These are phyloP conservation scores for Alternaria solani DNA, from an alignment of 2,329 filamentous ascomycete species.

Conservation along the genomic window DNA sequence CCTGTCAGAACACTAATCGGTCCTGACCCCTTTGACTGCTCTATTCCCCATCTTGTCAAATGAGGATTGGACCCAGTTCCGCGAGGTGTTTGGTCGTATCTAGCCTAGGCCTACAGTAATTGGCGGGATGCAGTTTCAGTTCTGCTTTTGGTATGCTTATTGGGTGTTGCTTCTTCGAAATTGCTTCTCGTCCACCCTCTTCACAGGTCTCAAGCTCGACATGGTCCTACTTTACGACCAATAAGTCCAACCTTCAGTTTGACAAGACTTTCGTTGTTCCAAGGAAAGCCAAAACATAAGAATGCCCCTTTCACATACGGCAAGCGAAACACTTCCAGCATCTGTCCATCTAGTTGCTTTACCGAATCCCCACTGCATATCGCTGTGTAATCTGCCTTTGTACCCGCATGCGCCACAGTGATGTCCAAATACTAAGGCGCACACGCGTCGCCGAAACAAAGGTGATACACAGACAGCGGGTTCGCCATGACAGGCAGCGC, in stretches of 20 bases:
- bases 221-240: too few species aligned
- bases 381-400: background rate
- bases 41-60: background rate
- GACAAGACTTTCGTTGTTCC: too few species aligned
- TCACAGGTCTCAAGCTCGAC: background rate
- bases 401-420: background rate
- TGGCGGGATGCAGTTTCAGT: background rate
- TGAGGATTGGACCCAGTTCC: background rate
- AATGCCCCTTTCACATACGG: too few species aligned
- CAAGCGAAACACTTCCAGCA: background rate
- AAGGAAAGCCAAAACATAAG: too few species aligned
- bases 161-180: background rate
- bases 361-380: background rate
- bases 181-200: background rate
- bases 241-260: too few species aligned
- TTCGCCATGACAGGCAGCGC: slow-evolving; percentile 16
- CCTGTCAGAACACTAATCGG: accelerated
- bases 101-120: background rate
- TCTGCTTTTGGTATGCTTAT: background rate
- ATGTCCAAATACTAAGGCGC: background rate
- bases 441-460: slow-evolving; percentile 9
- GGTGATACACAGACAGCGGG: slow-evolving; percentile 20
- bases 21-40: background rate
- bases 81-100: too few species aligned
- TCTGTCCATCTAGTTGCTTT: background rate